Evolutionary conservation across 805 yeast species (phyloP).

Genomic region (Candida lessepsii): DNA sequence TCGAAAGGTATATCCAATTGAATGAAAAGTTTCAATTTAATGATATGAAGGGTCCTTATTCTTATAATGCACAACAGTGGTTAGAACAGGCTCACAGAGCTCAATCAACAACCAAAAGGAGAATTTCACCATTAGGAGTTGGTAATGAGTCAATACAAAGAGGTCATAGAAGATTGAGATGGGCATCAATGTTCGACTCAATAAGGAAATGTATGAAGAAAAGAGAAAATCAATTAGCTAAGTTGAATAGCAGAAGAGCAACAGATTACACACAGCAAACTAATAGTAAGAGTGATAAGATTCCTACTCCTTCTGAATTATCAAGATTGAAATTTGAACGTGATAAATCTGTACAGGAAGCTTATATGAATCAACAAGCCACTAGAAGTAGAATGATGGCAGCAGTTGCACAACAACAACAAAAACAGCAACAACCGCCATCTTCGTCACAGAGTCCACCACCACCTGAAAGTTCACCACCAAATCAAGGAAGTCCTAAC

Average conservation of each 20-base stretch:
- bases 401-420: slow-evolving; percentile 39
- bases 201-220: slow-evolving; percentile 86
- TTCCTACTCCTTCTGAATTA: slow-evolving; percentile 75
- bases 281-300: slow-evolving; percentile 36
- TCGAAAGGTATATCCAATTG: slow-evolving; percentile 91
- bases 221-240: slow-evolving; percentile 63
- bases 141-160: slow-evolving; percentile 89
- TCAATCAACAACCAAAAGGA: slow-evolving; percentile 81
- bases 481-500: neutral
- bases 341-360: slow-evolving; percentile 81
- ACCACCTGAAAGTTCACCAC: neutral
- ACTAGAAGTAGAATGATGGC: slow-evolving; percentile 42
- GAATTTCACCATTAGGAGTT: slow-evolving; percentile 92
- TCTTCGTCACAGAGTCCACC: neutral
- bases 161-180: slow-evolving; percentile 85
- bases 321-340: slow-evolving; percentile 80
- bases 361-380: slow-evolving; percentile 50
- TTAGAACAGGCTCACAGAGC: slow-evolving; percentile 86
- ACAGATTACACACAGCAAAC: slow-evolving; percentile 13
- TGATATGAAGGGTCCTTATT: slow-evolving; percentile 85
- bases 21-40: slow-evolving; percentile 82
- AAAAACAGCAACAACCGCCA: slow-evolving; percentile 16
- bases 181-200: slow-evolving; percentile 98
- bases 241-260: slow-evolving; percentile 24
- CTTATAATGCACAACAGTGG: slow-evolving; percentile 86